These are phyloP conservation scores for Musa itinerans DNA, from an alignment of 176 grass and related monocot genomes.

Conservation along the genomic window DNA sequence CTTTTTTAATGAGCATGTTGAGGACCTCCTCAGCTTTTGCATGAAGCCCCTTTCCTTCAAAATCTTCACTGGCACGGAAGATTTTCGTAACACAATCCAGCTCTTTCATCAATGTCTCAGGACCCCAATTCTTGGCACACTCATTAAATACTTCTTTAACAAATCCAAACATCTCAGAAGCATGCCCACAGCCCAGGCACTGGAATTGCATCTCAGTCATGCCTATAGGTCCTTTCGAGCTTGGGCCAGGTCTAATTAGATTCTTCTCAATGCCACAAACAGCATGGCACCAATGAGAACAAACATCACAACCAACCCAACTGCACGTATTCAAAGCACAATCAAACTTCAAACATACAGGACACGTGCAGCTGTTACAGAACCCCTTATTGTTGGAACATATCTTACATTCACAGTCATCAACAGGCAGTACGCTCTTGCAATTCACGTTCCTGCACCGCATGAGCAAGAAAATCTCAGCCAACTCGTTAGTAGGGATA, in stretches of 20 bases:
- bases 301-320: conserved; percentile 95
- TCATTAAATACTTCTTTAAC: conserved; percentile 96
- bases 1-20: conserved; percentile 51
- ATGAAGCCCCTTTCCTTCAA: conserved; percentile 86
- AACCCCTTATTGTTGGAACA: conserved; percentile 79
- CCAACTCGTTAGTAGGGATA: conserved; percentile 54
- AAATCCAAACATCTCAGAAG: conserved; percentile 98
- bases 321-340: conserved; percentile 87
- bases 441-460: conserved; percentile 80
- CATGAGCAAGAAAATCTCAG: conserved; percentile 72
- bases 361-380: conserved; percentile 79
- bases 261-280: conserved; percentile 71
- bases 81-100: conserved; percentile 88
- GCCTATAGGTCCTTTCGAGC: conserved; percentile 57
- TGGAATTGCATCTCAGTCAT: conserved; percentile 98
- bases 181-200: conserved; percentile 79
- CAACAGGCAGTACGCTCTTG: conserved; percentile 64
- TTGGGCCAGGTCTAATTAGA: conserved; percentile 76
- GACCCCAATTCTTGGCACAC: conserved; percentile 61
- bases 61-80: conserved; percentile 86
- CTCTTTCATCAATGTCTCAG: conserved; percentile 67
- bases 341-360: conserved; percentile 86
- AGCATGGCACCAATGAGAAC: conserved; percentile 94
- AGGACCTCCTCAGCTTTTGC: conserved; percentile 72
- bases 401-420: conserved; percentile 92